phyloP scores from a whole-genome alignment of 2,329 filamentous ascomycete genomes.

The Nigrospora osmanthi region DNA sequence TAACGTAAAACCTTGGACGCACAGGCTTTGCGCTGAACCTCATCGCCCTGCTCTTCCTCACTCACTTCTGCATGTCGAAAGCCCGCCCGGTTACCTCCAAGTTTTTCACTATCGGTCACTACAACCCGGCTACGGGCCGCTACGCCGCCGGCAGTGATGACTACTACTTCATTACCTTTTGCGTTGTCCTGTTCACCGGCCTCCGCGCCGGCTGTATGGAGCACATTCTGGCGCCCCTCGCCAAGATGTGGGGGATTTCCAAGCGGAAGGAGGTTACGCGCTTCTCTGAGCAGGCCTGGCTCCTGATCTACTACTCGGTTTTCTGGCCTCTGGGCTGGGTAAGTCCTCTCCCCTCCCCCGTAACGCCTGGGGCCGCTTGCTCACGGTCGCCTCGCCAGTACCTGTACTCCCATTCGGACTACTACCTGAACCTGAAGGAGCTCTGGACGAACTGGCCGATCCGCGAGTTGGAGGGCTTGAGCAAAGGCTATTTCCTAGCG shows the following conservation, averaged over 20 bases:
- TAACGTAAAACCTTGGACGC: not conserved
- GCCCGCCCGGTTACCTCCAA: slow-evolving; percentile 73
- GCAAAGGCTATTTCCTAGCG: slow-evolving; percentile 84
- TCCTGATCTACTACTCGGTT: slow-evolving; percentile 72
- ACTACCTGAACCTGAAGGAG: slow-evolving; percentile 67
- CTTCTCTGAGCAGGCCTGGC: slow-evolving; percentile 92
- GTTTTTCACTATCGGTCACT: slow-evolving; percentile 83
- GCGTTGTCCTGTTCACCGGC: slow-evolving; percentile 79
- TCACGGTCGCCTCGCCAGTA: slow-evolving; percentile 44
- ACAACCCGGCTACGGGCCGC: slow-evolving; percentile 56
- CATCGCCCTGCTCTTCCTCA: slow-evolving; percentile 71
- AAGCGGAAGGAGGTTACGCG: slow-evolving; percentile 70
- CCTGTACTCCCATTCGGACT: slow-evolving; percentile 68
- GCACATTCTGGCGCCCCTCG: slow-evolving; percentile 74
- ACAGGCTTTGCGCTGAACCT: slow-evolving; percentile 80
- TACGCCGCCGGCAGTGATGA: slow-evolving; percentile 80
- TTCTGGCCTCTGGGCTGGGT: slow-evolving; percentile 85
- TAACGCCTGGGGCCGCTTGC: not conserved
- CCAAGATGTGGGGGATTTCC: slow-evolving; percentile 62
- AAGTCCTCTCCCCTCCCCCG: slow-evolving; percentile 23
- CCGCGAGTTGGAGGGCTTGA: slow-evolving; percentile 62
- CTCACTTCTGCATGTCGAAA: slow-evolving; percentile 75
- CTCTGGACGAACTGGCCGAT: slow-evolving; percentile 83
- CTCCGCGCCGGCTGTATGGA: slow-evolving; percentile 81
- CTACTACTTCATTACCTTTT: slow-evolving; percentile 66